Evolutionary conservation across 169 alveolate genomes (phyloP), one percentile per base, ranked within the genome.

Genomic region (Plasmodium gonderi): DNA sequence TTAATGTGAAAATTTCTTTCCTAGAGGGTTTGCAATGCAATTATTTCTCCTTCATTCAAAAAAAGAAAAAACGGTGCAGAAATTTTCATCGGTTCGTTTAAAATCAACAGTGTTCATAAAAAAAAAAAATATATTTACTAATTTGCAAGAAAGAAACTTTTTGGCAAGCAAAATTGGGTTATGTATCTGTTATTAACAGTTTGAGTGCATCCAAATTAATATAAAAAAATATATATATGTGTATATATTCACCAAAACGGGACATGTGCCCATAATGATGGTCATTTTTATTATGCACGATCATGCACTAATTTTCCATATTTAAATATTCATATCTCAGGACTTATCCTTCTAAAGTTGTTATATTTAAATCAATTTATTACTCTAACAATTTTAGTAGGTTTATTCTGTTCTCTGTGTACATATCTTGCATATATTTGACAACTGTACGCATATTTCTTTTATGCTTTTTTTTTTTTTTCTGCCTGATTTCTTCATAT

Each of bases 231-330:
- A n/a, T n/a, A n/a, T n/a, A n/a, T n/a, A n/a, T n/a, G n/a, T n/a
- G n/a, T n/a, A n/a, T n/a, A n/a, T n/a, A 68, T 38, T 47, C 51
- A 47, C 75, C 17, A 14, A 51, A 51, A 78, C 2, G 49, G 31
- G 31, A 23, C 17, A 49, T 49, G 17, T 20, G 45, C 8, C 20
- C 60, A 64, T 49, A 9, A 12, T 26, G n/a, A 51, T 31, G 2
- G 31, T 75, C 64, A 9, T 6, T 20, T 38, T 80, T 31, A n/a
- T n/a, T 80, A 65, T 80, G 91, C 91, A 80, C 91, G 45, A 38
- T 31, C 1, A 80, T 80, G 91, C 91, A 80, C 91, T 80, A 80
- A 65, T n/a, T 23, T 78, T 64, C 9, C 33, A 29, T 26, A 49
- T 0, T 11, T 29, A 44, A 38, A 76, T 31, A 72, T 36, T 29